These are phyloP conservation scores for Saturnispora besseyi DNA, from an alignment of 805 yeast species.

Conservation along the genomic window DNA sequence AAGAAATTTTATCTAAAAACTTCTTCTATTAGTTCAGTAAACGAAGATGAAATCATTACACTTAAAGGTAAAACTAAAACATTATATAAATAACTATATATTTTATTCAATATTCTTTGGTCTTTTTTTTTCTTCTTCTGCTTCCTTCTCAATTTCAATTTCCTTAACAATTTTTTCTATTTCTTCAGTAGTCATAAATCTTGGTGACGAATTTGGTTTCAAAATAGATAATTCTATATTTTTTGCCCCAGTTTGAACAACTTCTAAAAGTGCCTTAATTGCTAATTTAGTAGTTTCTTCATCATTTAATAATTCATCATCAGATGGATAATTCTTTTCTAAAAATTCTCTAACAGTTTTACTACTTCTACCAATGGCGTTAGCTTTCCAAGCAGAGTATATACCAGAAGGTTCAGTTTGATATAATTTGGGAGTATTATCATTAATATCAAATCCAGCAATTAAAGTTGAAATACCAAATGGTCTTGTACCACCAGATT, in stretches of 20 bases:
- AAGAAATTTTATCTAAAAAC: slow-evolving; percentile 21
- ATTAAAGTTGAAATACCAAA: slow-evolving; percentile 93
- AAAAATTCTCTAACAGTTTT: slow-evolving; percentile 93
- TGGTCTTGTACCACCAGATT: slow-evolving; percentile 97
- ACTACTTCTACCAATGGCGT: slow-evolving; percentile 89
- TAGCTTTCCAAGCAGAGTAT: slow-evolving; percentile 96
- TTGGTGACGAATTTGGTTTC: slow-evolving; percentile 56
- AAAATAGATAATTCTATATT: slow-evolving; percentile 89
- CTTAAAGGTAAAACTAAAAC: slow-evolving; percentile 24
- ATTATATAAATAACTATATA: slow-evolving; percentile 5
- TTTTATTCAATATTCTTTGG: slow-evolving; percentile 24
- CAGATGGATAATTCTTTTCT: slow-evolving; percentile 65
- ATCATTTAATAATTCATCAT: slow-evolving; percentile 34
- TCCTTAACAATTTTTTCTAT: slow-evolving; percentile 67
- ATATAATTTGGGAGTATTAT: slow-evolving; percentile 69
- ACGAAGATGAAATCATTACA: slow-evolving; percentile 18
- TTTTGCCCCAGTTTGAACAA: slow-evolving; percentile 95
- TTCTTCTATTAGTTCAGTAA: slow-evolving; percentile 14
- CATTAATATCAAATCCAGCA: slow-evolving; percentile 91
- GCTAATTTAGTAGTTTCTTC: slow-evolving; percentile 72
- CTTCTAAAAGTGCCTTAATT: slow-evolving; percentile 82
- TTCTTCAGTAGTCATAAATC: slow-evolving; percentile 56
- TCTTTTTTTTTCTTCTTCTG: slow-evolving; percentile 70
- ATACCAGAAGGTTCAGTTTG: slow-evolving; percentile 98
- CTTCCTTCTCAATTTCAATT: slow-evolving; percentile 82